Conservation (phyloP, 495 filamentous ascomycete species). For the Tuber aestivum region DNA sequence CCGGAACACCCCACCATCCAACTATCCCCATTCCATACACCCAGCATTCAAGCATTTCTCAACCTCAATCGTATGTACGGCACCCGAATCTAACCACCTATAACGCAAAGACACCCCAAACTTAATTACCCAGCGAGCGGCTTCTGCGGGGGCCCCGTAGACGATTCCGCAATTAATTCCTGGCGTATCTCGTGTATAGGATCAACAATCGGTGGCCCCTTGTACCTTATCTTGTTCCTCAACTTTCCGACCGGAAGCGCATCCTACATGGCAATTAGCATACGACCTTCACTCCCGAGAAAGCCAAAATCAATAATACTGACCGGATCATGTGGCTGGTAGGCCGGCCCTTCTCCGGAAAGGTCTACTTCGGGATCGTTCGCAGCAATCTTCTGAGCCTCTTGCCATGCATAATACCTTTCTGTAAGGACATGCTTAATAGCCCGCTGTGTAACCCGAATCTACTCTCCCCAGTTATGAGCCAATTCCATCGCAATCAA, state of each 20-base stretch:
- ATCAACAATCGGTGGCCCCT: neutral
- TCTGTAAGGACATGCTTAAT: constrained; percentile 85
- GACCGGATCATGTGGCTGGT: constrained; percentile 45
- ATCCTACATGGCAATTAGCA: neutral
- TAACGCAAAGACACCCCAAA: neutral
- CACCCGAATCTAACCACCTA: neutral
- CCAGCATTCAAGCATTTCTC: neutral
- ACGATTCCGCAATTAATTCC: too few species aligned
- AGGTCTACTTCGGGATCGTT: constrained; percentile 62
- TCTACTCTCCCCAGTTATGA: constrained; percentile 42
- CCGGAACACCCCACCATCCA: neutral
- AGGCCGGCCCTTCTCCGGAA: constrained; percentile 48
- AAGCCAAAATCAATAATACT: neutral
- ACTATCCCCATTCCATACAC: neutral
- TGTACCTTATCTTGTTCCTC: constrained; percentile 7
- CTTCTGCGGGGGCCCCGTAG: neutral
- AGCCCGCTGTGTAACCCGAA: constrained; percentile 62
- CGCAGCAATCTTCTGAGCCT: constrained; percentile 65
- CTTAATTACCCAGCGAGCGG: neutral
- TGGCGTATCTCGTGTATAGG: neutral
- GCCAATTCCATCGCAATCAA: neutral
- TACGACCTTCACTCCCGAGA: neutral
- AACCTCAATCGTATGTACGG: neutral
- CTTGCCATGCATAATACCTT: constrained; percentile 82
- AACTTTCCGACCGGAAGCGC: constrained; percentile 6